Percentiles rank a stretch among this genome's conserved stretches.
These are phyloP conservation scores for Camellia granthamiana DNA, from an alignment of 148 eudicot genomes.

Conservation along the genomic window DNA sequence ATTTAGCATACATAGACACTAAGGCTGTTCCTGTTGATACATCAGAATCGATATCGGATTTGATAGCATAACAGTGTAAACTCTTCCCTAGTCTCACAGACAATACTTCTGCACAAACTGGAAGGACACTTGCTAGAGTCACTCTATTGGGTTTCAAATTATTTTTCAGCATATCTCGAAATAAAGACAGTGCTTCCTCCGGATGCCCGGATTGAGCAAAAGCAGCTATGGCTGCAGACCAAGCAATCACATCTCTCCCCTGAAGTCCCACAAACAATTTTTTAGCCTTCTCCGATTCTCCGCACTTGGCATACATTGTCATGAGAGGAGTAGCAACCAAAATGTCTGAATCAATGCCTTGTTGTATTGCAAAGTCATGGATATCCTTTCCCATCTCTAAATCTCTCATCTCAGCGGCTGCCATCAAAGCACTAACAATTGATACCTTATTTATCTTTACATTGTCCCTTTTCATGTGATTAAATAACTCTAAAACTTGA, in stretches of 20 bases:
- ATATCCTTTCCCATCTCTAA: slow-evolving; percentile 52
- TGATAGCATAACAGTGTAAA: slow-evolving; percentile 61
- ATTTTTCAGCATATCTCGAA: slow-evolving; percentile 52
- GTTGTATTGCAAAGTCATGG: slow-evolving; percentile 44
- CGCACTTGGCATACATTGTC: slow-evolving; percentile 74
- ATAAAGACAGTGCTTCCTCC: slow-evolving; percentile 45
- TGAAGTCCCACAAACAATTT: slow-evolving; percentile 42
- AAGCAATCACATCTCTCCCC: slow-evolving; percentile 63
- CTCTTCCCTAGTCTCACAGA: slow-evolving; percentile 52
- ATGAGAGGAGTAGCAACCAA: slow-evolving; percentile 61
- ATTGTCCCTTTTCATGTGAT: slow-evolving; percentile 38
- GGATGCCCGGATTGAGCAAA: slow-evolving; percentile 54
- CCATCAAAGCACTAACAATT: slow-evolving; percentile 53
- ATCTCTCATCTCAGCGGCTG: slow-evolving; percentile 64
- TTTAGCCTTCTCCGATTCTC: slow-evolving; percentile 46
- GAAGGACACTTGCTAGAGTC: slow-evolving; percentile 59
- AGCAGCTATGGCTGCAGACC: slow-evolving; percentile 70
- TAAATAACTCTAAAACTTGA: slow-evolving; percentile 53
- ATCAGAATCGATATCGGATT: slow-evolving; percentile 39
- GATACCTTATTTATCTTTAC: slow-evolving; percentile 54
- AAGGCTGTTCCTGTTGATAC: slow-evolving; percentile 46
- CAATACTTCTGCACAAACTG: slow-evolving; percentile 56
- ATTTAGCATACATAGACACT: slow-evolving; percentile 66
- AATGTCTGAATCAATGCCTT: slow-evolving; percentile 42
- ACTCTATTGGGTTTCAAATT: slow-evolving; percentile 51